Conservation (phyloP, 2,329 filamentous ascomycete species). For the Paracoccidioides lutzii region DNA sequence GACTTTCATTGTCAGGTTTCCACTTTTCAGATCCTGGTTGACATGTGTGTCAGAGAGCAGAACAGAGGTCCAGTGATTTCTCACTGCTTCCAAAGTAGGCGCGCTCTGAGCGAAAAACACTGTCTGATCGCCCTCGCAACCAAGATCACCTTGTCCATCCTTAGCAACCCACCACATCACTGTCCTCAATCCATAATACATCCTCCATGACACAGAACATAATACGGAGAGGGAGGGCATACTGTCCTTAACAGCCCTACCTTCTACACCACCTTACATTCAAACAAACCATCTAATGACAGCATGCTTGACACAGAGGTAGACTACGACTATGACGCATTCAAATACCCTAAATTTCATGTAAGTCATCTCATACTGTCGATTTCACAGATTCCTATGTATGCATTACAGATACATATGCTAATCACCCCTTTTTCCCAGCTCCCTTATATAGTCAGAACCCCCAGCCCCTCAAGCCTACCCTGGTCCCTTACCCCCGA, state of each 20-base stretch:
- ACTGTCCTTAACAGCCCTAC: neutral
- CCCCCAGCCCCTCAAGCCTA: slow-evolving; percentile 3
- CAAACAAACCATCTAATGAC: neutral
- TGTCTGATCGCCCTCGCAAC: neutral
- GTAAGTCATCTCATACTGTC: neutral
- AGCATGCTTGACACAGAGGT: neutral
- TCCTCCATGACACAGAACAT: neutral
- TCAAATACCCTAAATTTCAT: neutral
- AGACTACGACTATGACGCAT: neutral
- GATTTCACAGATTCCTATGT: neutral
- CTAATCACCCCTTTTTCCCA: neutral
- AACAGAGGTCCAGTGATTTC: neutral
- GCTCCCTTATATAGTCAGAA: neutral
- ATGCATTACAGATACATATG: neutral
- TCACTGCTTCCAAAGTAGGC: neutral
- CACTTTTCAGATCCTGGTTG: too few relatives aligned
- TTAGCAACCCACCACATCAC: neutral
- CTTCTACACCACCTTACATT: neutral
- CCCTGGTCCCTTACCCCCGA: slow-evolving; percentile 1
- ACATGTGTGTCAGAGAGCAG: neutral
- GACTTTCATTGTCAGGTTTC: too few relatives aligned
- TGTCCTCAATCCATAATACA: neutral
- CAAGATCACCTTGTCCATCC: neutral
- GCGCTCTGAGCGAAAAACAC: neutral
- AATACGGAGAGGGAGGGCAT: neutral